Base-by-base conservation (phyloP, 805 yeast species). In the Clavispora carvajalis region DNA sequence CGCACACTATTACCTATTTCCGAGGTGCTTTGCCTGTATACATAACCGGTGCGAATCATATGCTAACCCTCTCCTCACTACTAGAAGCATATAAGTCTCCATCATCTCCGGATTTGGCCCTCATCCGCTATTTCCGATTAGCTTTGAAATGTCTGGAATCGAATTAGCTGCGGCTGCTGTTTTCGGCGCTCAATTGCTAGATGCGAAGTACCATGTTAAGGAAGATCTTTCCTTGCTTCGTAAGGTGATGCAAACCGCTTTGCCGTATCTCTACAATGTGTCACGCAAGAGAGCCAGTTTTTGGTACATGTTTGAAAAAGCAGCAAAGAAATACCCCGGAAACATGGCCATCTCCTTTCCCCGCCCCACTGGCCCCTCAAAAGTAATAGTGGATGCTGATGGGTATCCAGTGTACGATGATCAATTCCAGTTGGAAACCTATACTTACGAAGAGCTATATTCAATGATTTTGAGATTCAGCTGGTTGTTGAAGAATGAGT, bases 371-470 rank as follows among this genome's bases (percentile, higher is more conserved):
- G 44, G 46, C 29, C 49, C 60, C 54, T 74, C 84, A 6, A 67
- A 77, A 47, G 77, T 77, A 1, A 53, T 47, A 25, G 44, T 48
- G 30, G 49, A 36, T 51, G 53, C 62, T 44, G 35, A 69, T 45
- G 71, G 69, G 57, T 67, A 31, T 60, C 65, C 52, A 60, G 69
- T 36, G 46, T 71, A 41, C 48, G 85, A 79, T 48, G 74, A 72
- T 25, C 77, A 74, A 39, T 90, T 82, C 56, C 59, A 59, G 9
- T 48, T 85, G 33, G 89, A 86, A 53, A 53, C 60, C 10, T 83
- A 67, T 56, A 85, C 95, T 0, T 90, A 85, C 59, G 61, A 63
- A 39, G 82, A 89, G 61, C 60, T 85, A 33, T 80, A 83, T 55
- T 80, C 78, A 37, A 73, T 79, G 51, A 75, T 85, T 5, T 69